Evolutionary conservation across 2,329 filamentous ascomycete species (phyloP), one percentile per base, ranked within the genome.

Genomic region (Lojkania enalia): DNA sequence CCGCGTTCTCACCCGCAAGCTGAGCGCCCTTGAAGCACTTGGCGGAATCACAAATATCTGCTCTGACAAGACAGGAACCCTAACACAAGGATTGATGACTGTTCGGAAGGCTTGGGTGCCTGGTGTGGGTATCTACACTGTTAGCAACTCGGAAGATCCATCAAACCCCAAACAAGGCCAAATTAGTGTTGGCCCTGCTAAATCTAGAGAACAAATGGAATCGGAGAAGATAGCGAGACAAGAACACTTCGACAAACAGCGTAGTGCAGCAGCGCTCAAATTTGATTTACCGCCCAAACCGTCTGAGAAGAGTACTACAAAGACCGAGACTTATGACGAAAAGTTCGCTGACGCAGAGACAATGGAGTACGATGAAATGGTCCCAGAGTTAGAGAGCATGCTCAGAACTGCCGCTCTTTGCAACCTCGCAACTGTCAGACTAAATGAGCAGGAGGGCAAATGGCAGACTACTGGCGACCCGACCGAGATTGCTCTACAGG

Each of bases 31-130:
- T 20, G 56, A 59, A 41, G 56, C 56, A 3, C 45, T 59, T 7
- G 56, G 56, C 9, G 55, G 50, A 18, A 53, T 59, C 19, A 59
- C 56, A n/a, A 53, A 58, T 30, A 77, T 77, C 45, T 77, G 74
- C 58, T 75, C 71, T 3, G 75, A 77, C 57, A 77, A 77, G 63
- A 77, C 74, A 1, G 67, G 46, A 65, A 74, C n/a, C 48, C 55
- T 35, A 23, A 69, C 48, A 4, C 55, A 60, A 49, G 57, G 57
- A 7, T 38, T 51, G 31, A 60, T 61, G 57, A 42, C 55, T 5
- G 49, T 54, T 5, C 42, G 46, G 12, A 61, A 60, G 35, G 48
- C 53, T 1, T 61, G 57, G 57, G 43, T 61, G 7, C 57, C 57
- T 2, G 53, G 44, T 3, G 39, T 43, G 11, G 57, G 57, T 11